Percentiles rank a stretch among this genome's conserved stretches.
Conservation (phyloP, 2,329 filamentous ascomycete genomes). For the Trichoderma koningii region DNA sequence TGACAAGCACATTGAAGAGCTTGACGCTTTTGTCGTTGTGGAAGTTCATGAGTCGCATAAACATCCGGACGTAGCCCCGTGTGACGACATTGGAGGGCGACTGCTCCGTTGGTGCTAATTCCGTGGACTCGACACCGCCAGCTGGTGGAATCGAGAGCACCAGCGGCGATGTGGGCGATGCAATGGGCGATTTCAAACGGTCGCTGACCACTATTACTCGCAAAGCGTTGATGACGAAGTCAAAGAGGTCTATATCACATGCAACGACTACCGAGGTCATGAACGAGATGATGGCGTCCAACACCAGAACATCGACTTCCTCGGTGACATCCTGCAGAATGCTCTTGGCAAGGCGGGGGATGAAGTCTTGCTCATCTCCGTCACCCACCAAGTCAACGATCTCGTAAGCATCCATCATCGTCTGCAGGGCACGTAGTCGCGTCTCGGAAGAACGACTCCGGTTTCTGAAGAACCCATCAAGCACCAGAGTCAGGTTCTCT, state of each 20-base stretch:
- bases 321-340: conserved; percentile 62
- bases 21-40: conserved; percentile 65
- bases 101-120: conserved; percentile 38
- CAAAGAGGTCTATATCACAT: conserved; percentile 60
- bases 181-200: conserved; percentile 47
- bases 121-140: conserved; percentile 29
- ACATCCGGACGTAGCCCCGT: conserved; percentile 72
- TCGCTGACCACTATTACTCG: conserved; percentile 54
- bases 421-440: conserved; percentile 62
- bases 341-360: conserved; percentile 61
- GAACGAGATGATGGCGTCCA: conserved; percentile 66
- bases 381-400: conserved; percentile 61
- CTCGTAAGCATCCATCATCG: conserved; percentile 61
- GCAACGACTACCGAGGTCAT: conserved; percentile 65
- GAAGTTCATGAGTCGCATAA: conserved; percentile 69
- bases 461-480: conserved; percentile 66
- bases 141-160: conserved; percentile 33
- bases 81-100: conserved; percentile 72
- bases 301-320: conserved; percentile 65
- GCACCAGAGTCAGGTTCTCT: conserved; percentile 60
- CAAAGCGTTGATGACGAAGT: conserved; percentile 57
- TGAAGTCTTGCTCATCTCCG: conserved; percentile 58
- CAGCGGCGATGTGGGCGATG: conserved; percentile 36
- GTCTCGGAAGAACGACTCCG: conserved; percentile 61
- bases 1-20: conserved; percentile 64